Conservation (phyloP, 2,329 filamentous ascomycete genomes). For the Tolypocladium sp. region DNA sequence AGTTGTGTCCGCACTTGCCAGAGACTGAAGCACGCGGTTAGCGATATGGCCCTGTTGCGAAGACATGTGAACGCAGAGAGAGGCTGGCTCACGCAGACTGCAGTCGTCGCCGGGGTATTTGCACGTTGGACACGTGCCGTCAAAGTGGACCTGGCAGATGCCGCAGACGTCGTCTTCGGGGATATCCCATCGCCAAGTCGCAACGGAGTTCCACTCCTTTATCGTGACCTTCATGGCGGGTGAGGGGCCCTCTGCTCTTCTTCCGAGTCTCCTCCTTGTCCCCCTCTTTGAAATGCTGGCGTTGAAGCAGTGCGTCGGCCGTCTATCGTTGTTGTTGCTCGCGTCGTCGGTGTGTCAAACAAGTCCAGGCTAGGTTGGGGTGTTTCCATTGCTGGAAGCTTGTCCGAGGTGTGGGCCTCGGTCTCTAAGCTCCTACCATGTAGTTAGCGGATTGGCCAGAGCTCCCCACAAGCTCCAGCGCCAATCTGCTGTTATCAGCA, state of each 20-base stretch:
- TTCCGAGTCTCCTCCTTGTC: not conserved
- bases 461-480: not conserved
- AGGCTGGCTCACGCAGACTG: conserved; percentile 61
- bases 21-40: conserved; percentile 53
- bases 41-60: not conserved
- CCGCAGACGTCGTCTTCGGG: conserved; percentile 96
- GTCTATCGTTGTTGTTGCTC: not conserved
- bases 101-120: conserved; percentile 97
- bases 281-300: not conserved
- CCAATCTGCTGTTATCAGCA: not conserved
- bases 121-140: conserved; percentile 95
- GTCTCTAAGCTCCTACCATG: not conserved
- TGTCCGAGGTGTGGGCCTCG: not conserved
- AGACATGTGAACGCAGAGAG: not conserved
- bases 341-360: not conserved
- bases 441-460: not conserved
- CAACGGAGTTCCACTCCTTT: conserved; percentile 86
- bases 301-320: not conserved
- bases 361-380: not conserved
- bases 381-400: not conserved
- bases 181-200: conserved; percentile 96
- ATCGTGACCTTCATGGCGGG: conserved; percentile 91
- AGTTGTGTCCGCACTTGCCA: conserved; percentile 93
- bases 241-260: not conserved
- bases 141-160: conserved; percentile 96